Base-by-base conservation (phyloP, 352 stramenopile species). In the Pythium chondricola region DNA sequence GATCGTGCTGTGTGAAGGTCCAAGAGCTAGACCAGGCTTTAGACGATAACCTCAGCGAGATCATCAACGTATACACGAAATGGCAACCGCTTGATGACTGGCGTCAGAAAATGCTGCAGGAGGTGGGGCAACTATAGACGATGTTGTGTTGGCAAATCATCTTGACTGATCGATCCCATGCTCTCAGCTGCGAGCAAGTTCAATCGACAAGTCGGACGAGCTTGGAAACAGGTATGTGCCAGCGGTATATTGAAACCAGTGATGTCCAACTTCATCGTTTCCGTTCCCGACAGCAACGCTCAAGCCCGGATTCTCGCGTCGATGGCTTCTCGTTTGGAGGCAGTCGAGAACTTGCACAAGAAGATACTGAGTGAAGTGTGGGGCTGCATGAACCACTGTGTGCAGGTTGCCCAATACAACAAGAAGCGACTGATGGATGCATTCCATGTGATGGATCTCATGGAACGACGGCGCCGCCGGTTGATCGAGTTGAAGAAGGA, bases 351-450 rank as follows among this genome's bases (percentile, higher is more conserved):
- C 17, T 48, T 90, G 2, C 58, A 80, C 35, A 62, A 63, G 11
- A 79, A 79, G n/a, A 84, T 91, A 48, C 49, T 72, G n/a, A 70
- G 52, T 6, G 80, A 91, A 53, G 77, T 88, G 2, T 88, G 73
- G 74, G 77, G 76, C 2, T 91, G 80, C 38, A 69, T 91, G 70
- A 61, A 88, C 31, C 79, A 93, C 61, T 91, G 82, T 29, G 74
- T 93, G 4, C 75, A 93, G 55, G 75, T 93, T 29, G 79, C 77
- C 0, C 80, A 91, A 54, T 83, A 83, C 43, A 77, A 81, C 35
- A 81, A 78, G 29, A 69, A 76, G 22, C 70, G 82, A 0, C 63
- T 93, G 1, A 22, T 63, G 10, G 72, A 86, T 47, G 77, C 82
- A 2, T 90, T 93, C 36, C 66, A 83, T 32, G 65, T 90, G 13